These are phyloP conservation scores for Sorghum bicolor DNA, from an alignment of 176 grass and related monocot genomes.

Conservation along the genomic window DNA sequence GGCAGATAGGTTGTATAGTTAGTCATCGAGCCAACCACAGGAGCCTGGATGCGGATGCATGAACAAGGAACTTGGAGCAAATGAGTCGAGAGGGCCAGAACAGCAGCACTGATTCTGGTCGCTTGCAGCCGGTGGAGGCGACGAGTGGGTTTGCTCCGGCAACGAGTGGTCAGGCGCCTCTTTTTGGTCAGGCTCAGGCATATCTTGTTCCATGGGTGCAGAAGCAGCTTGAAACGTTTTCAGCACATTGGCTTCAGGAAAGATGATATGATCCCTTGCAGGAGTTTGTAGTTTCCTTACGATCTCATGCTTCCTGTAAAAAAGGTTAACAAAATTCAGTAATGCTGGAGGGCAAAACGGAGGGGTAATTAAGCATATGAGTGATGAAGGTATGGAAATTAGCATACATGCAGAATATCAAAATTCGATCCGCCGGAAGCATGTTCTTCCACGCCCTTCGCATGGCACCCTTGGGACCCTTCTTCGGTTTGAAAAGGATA, in stretches of 20 bases:
- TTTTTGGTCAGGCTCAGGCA: neutral
- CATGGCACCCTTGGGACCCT: neutral
- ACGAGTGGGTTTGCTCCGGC: neutral
- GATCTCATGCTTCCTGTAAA: conserved; percentile 68
- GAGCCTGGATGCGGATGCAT: conserved; percentile 26
- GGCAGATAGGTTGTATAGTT: neutral
- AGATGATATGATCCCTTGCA: conserved; percentile 54
- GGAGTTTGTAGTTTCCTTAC: conserved; percentile 37
- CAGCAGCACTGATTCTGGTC: neutral
- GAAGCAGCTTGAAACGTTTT: neutral
- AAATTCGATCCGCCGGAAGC: conserved; percentile 43
- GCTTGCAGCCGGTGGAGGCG: neutral
- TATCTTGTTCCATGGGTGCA: neutral
- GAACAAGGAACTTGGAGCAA: conserved; percentile 36
- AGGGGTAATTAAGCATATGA: neutral
- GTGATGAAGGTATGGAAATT: conserved; percentile 5
- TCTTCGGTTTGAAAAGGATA: neutral
- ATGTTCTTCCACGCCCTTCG: conserved; percentile 66
- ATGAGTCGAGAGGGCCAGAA: conserved; percentile 1
- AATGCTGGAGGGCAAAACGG: neutral
- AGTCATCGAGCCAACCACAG: conserved; percentile 49
- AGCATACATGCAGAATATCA: conserved; percentile 85
- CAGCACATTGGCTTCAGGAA: conserved; percentile 35
- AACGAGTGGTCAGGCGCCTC: neutral
- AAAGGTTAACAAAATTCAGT: conserved; percentile 3